phyloP scores from a whole-genome alignment of 2,329 filamentous ascomycete genomes.

The Tolypocladium amazonense region DNA sequence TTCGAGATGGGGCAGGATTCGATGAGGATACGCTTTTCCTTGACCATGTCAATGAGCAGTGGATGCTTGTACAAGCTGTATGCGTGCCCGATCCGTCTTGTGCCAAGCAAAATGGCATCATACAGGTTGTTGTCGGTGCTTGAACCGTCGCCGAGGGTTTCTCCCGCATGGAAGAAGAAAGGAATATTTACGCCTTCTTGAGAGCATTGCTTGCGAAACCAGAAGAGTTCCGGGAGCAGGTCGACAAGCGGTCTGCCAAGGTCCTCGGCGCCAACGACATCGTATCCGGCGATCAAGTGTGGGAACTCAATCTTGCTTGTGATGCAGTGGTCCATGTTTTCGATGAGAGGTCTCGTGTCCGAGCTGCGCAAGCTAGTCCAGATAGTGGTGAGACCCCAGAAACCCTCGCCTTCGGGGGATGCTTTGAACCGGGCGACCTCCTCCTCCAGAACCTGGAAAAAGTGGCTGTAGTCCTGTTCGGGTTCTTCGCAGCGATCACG shows the following conservation, averaged over 20 bases:
- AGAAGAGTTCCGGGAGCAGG: conserved; percentile 76
- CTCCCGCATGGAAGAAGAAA: conserved; percentile 93
- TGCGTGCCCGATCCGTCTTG: conserved; percentile 79
- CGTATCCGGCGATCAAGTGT: conserved; percentile 74
- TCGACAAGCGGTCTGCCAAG: conserved; percentile 64
- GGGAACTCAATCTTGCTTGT: conserved; percentile 70
- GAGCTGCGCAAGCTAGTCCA: conserved; percentile 66
- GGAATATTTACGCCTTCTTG: conserved; percentile 72
- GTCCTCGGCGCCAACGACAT: conserved; percentile 84
- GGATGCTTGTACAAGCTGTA: conserved; percentile 89
- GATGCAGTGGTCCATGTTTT: conserved; percentile 84
- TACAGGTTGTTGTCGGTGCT: conserved; percentile 73
- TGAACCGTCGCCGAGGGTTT: conserved; percentile 67
- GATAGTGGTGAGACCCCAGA: conserved; percentile 79
- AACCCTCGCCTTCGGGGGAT: conserved; percentile 58
- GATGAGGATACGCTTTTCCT: conserved; percentile 76
- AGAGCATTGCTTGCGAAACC: conserved; percentile 81
- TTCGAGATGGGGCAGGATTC: conserved; percentile 90
- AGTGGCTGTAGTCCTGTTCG: conserved; percentile 56
- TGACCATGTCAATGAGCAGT: conserved; percentile 76
- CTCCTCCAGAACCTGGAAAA: conserved; percentile 65
- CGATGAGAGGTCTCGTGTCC: conserved; percentile 54
- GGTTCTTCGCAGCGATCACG: conserved; percentile 51
- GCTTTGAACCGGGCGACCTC: conserved; percentile 68
- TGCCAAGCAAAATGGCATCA: conserved; percentile 78